These are phyloP conservation scores for Penicillium argentinense DNA, from an alignment of 495 filamentous ascomycete species.

Conservation along the genomic window DNA sequence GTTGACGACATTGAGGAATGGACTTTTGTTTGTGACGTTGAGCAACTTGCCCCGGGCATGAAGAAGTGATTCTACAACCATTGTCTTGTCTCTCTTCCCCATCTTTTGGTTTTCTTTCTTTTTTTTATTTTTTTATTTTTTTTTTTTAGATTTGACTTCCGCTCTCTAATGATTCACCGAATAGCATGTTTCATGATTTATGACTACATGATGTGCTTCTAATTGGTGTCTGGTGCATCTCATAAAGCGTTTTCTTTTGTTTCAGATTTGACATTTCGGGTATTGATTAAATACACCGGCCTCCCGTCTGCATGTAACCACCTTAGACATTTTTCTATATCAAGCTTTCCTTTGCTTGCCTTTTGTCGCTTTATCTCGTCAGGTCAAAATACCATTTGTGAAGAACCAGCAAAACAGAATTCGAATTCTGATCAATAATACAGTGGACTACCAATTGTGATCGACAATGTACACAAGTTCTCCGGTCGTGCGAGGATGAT, in stretches of 20 bases:
- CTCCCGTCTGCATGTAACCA: not conserved
- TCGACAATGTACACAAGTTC: too few species aligned
- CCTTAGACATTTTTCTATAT: not conserved
- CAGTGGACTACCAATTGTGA: too few species aligned
- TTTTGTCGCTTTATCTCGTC: not conserved
- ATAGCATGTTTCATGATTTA: conserved; percentile 7
- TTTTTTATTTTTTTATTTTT: conserved; percentile 1
- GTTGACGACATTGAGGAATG: conserved; percentile 60
- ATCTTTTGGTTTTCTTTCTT: conserved; percentile 6
- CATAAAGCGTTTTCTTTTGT: conserved; percentile 1
- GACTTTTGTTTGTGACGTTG: conserved; percentile 71
- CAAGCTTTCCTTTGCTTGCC: not conserved
- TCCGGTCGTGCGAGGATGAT: too few species aligned
- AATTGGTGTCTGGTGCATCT: not conserved
- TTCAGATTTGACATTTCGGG: conserved; percentile 10
- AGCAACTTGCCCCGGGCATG: conserved; percentile 26
- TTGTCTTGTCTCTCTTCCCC: not conserved
- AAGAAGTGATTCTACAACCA: conserved; percentile 5
- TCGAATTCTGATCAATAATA: too few species aligned
- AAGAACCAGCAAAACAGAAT: too few species aligned
- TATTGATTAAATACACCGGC: conserved; percentile 7
- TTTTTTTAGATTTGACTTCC: conserved; percentile 6
- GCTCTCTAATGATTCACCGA: conserved; percentile 15
- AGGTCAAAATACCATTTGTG: too few species aligned
- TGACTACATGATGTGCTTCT: conserved; percentile 7